Percentiles rank a stretch among this genome's conserved stretches.
Conservation (phyloP, 2,329 filamentous ascomycete species). For the Amphichorda felina region DNA sequence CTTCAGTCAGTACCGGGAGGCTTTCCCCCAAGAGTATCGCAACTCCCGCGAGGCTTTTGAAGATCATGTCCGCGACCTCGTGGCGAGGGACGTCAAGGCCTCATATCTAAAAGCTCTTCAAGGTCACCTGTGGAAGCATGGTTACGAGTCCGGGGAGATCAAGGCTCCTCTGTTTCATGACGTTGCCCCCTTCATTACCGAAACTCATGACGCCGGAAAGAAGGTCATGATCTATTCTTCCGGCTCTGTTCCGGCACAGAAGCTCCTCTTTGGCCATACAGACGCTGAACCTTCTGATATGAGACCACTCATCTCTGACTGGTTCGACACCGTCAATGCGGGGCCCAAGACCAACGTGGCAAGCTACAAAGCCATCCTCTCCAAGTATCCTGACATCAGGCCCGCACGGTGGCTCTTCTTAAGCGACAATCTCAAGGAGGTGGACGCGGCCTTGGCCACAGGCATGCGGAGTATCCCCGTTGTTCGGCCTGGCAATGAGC, state of each 20-base stretch:
- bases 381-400: slow-evolving; percentile 24
- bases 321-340: slow-evolving; percentile 74
- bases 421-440: slow-evolving; percentile 66
- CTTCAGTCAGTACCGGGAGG: slow-evolving; percentile 57
- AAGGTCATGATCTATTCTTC: slow-evolving; percentile 70
- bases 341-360: slow-evolving; percentile 56
- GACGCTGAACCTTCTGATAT: slow-evolving; percentile 47
- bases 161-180: slow-evolving; percentile 65
- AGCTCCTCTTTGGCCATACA: slow-evolving; percentile 63
- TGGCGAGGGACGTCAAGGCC: slow-evolving; percentile 60
- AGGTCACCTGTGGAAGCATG: slow-evolving; percentile 65
- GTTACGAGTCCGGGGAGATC: slow-evolving; percentile 59
- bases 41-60: slow-evolving; percentile 46
- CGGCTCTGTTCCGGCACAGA: slow-evolving; percentile 70
- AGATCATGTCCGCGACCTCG: slow-evolving; percentile 58
- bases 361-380: slow-evolving; percentile 58
- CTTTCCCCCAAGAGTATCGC: slow-evolving; percentile 56
- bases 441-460: slow-evolving; percentile 46
- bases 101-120: slow-evolving; percentile 71
- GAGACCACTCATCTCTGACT: slow-evolving; percentile 45
- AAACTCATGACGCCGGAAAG: slow-evolving; percentile 44
- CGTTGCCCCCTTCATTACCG: slow-evolving; percentile 49
- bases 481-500: slow-evolving; percentile 58
- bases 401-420: slow-evolving; percentile 58
- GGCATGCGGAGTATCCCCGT: slow-evolving; percentile 55